Evolutionary conservation across 371 early-diverging fungal genomes (phyloP).

Genomic region (Choanephora cucurbitarum): DNA sequence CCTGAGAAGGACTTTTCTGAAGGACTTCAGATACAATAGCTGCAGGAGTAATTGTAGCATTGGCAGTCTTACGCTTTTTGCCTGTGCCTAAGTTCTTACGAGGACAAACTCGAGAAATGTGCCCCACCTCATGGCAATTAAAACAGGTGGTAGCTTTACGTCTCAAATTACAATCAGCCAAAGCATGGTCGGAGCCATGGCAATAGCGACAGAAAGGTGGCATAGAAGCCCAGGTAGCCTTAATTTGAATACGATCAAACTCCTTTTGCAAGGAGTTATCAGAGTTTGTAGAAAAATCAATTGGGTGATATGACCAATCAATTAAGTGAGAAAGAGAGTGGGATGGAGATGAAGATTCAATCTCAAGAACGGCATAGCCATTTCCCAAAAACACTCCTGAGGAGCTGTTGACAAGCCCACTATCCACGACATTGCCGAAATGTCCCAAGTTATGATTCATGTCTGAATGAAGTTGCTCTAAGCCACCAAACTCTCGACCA

Average conservation of each 20-base stretch:
- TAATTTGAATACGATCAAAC: not conserved
- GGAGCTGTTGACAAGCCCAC: slow-evolving; percentile 2
- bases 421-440: slow-evolving; percentile 3
- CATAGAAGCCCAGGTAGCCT: slow-evolving; percentile 6
- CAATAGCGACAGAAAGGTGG: slow-evolving; percentile 11
- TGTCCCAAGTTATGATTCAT: not conserved
- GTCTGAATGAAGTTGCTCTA: not conserved
- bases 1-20: too few species aligned
- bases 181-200: slow-evolving; percentile 2
- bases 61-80: too few species aligned
- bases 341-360: slow-evolving; percentile 31
- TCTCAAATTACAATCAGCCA: not conserved
- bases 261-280: not conserved
- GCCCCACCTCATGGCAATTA: slow-evolving; percentile 1
- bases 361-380: slow-evolving; percentile 17
- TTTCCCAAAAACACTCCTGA: slow-evolving; percentile 1
- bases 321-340: slow-evolving; percentile 54
- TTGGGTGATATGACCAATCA: slow-evolving; percentile 36
- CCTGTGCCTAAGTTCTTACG: too few species aligned
- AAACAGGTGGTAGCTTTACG: not conserved
- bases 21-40: too few species aligned
- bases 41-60: too few species aligned
- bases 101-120: not conserved
- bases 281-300: not conserved
- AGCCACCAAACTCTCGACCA: not conserved